Percentiles rank a stretch among this genome's conserved stretches.
Evolutionary conservation across 192 early-diverging fungal genomes (phyloP).

Genomic region (Anaeromyces robustus): DNA sequence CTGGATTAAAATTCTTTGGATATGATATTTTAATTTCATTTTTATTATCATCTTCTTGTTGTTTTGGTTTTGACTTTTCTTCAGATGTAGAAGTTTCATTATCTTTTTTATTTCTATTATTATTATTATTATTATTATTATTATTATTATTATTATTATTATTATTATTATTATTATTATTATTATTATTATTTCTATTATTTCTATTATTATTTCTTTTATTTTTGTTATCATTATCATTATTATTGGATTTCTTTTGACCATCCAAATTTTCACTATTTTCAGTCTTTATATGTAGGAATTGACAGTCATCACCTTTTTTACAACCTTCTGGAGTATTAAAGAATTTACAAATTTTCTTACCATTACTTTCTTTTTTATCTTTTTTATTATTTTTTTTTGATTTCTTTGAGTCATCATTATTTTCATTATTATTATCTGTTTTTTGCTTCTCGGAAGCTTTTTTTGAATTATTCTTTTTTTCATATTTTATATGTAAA

Average conservation of each 20-base stretch:
- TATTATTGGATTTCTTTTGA: not conserved
- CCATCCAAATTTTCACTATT: slow-evolving; percentile 3
- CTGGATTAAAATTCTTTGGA: not conserved
- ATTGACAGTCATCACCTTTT: slow-evolving; percentile 1
- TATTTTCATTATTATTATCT: not conserved
- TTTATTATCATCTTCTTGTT: not conserved
- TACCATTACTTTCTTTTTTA: not conserved
- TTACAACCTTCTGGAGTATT: slow-evolving; percentile 3
- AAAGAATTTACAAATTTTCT: slow-evolving; percentile 6
- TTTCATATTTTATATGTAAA: not conserved
- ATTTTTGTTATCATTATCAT: not conserved
- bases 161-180: not conserved
- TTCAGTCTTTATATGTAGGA: slow-evolving; percentile 1
- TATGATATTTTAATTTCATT: not conserved
- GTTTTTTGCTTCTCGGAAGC: not conserved
- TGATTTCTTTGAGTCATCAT: not conserved
- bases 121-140: no score
- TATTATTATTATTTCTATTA: not conserved
- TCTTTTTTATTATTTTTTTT: not conserved
- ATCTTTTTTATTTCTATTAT: no score
- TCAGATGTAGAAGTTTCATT: no score
- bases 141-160: not conserved
- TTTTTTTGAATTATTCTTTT: not conserved
- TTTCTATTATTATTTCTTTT: not conserved
- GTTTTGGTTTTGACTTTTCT: no score